phyloP scores from a whole-genome alignment of 164 flowering plant genomes.

The Sedum album region DNA sequence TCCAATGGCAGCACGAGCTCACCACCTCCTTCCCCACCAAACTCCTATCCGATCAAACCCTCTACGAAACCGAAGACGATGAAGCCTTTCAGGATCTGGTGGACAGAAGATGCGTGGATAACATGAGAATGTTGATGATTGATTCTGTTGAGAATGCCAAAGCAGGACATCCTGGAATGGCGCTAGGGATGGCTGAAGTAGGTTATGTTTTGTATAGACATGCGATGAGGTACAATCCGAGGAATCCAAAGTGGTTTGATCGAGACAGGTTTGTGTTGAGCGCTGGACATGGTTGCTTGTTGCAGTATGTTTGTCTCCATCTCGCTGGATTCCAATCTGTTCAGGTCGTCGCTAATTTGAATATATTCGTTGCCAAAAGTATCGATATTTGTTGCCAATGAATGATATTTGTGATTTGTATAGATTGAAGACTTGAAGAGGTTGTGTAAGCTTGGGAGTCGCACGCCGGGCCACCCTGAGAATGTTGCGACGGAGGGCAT shows the following conservation, averaged over 20 bases:
- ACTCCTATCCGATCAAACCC: background rate
- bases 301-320: slow-evolving; percentile 42
- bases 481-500: slow-evolving; percentile 38
- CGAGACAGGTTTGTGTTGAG: slow-evolving; percentile 45
- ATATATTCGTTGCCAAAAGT: background rate
- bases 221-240: slow-evolving; percentile 37
- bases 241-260: slow-evolving; percentile 43
- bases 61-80: slow-evolving; percentile 10
- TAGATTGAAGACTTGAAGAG: slow-evolving; percentile 32
- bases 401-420: slow-evolving; percentile 5
- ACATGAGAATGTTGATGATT: slow-evolving; percentile 37
- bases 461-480: slow-evolving; percentile 59
- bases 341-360: slow-evolving; percentile 21
- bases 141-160: slow-evolving; percentile 36
- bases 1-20: slow-evolving; percentile 32
- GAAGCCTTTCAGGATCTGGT: slow-evolving; percentile 23
- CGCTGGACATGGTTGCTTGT: slow-evolving; percentile 49
- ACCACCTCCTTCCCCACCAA: slow-evolving; percentile 3
- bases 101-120: slow-evolving; percentile 35
- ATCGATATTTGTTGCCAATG: background rate
- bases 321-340: slow-evolving; percentile 37
- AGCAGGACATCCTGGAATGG: slow-evolving; percentile 50
- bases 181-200: slow-evolving; percentile 44
- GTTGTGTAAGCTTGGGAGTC: slow-evolving; percentile 39
- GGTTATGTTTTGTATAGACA: slow-evolving; percentile 31